A percentile compares a stretch with the other conserved stretches of the same genome.
Conservation (phyloP, 495 filamentous ascomycete genomes). For the Hypoxylon cercidicola region DNA sequence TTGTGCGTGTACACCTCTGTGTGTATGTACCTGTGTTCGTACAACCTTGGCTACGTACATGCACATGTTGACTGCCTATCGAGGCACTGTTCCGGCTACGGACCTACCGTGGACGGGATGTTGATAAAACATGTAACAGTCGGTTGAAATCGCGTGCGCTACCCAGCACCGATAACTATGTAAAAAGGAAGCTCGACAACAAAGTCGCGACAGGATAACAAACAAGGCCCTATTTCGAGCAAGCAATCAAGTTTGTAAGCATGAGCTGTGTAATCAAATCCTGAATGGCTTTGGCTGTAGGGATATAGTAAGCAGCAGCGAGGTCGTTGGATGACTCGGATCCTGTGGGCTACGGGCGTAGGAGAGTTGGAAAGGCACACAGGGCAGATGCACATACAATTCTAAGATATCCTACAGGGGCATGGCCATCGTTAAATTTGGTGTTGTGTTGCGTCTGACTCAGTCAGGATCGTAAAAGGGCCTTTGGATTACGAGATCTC, state of each 20-base stretch:
- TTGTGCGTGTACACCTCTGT: slow-evolving; percentile 1
- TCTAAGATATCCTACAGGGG: slow-evolving; percentile 22
- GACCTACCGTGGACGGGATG: slow-evolving; percentile 29
- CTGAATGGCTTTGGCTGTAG: slow-evolving; percentile 22
- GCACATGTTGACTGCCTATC: slow-evolving; percentile 40
- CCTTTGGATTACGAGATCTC: slow-evolving; percentile 34
- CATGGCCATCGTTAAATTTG: slow-evolving; percentile 33
- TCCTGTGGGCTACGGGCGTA: slow-evolving; percentile 26
- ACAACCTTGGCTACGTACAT: slow-evolving; percentile 19
- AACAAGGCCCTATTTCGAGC: slow-evolving; percentile 8
- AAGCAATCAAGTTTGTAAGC: slow-evolving; percentile 29
- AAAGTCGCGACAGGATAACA: slow-evolving; percentile 30
- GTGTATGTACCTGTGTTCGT: slow-evolving; percentile 1
- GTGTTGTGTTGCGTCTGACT: slow-evolving; percentile 47
- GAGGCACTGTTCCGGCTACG: slow-evolving; percentile 28
- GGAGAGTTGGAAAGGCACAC: slow-evolving; percentile 13
- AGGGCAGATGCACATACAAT: slow-evolving; percentile 9
- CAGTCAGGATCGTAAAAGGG: slow-evolving; percentile 43
- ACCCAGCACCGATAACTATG: slow-evolving; percentile 12
- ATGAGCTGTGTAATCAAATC: slow-evolving; percentile 21
- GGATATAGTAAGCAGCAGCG: slow-evolving; percentile 29
- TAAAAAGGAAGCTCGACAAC: slow-evolving; percentile 28
- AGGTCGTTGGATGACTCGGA: slow-evolving; percentile 12
- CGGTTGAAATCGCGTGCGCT: slow-evolving; percentile 10
- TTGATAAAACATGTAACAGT: slow-evolving; percentile 32